Conservation (phyloP, 1,139 yeast species). For the Groenewaldozyma auringiensis region DNA sequence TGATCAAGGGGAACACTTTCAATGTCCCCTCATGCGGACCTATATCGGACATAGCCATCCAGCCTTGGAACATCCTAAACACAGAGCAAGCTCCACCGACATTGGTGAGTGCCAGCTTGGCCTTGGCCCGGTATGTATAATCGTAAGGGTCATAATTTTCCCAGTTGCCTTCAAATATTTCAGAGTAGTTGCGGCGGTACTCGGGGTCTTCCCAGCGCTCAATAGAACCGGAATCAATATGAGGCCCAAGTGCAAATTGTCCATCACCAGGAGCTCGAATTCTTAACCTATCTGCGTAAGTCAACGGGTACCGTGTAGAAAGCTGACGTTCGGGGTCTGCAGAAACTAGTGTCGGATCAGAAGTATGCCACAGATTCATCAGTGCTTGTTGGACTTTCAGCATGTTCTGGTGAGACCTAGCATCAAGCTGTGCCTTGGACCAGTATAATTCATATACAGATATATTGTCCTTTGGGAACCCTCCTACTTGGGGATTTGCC, state of each 20-base stretch:
- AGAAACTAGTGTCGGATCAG: conserved; percentile 21
- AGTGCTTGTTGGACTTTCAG: conserved; percentile 29
- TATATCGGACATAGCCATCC: conserved; percentile 38
- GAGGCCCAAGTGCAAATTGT: conserved; percentile 34
- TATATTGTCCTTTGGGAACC: conserved; percentile 30
- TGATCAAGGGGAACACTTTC: conserved; percentile 34
- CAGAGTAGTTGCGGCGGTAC: conserved; percentile 36
- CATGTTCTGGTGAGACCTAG: conserved; percentile 38
- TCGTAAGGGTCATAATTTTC: conserved; percentile 42
- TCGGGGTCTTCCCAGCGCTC: conserved; percentile 42
- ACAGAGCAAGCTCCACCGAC: conserved; percentile 34
- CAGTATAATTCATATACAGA: conserved; percentile 36
- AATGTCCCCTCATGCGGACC: conserved; percentile 42
- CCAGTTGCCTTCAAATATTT: conserved; percentile 40
- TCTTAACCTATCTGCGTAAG: conserved; percentile 52
- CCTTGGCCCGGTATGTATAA: conserved; percentile 34
- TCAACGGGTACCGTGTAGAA: conserved; percentile 30
- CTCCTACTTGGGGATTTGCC: conserved; percentile 56
- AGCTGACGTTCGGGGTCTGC: conserved; percentile 16
- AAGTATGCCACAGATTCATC: conserved; percentile 34
- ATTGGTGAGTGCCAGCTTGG: conserved; percentile 33
- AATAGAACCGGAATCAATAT: conserved; percentile 41
- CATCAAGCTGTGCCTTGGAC: conserved; percentile 38
- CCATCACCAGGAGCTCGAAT: conserved; percentile 39
- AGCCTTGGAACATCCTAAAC: conserved; percentile 44